These are phyloP conservation scores for Xerocomus brunneocitrinus DNA, from an alignment of 768 basidiomycete genomes.

Conservation along the genomic window DNA sequence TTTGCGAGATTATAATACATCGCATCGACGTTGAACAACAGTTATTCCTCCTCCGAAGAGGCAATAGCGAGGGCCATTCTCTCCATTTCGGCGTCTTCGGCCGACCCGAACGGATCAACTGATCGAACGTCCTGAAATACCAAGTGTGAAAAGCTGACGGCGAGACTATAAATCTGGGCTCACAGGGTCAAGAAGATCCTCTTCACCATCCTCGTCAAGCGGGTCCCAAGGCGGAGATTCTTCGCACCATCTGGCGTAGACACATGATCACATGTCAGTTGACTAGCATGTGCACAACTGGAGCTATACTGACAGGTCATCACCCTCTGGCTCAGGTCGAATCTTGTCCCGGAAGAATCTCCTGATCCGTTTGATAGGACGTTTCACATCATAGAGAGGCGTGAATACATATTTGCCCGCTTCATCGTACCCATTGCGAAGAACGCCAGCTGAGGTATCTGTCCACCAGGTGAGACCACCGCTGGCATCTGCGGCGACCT, in stretches of 20 bases:
- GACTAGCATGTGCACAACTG: not conserved
- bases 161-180: not conserved
- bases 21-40: not conserved
- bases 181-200: slow-evolving; percentile 19
- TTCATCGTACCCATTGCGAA: slow-evolving; percentile 19
- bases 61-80: not conserved
- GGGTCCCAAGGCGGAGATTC: slow-evolving; percentile 24
- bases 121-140: slow-evolving; percentile 1
- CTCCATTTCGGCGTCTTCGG: not conserved
- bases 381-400: slow-evolving; percentile 17
- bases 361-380: slow-evolving; percentile 6
- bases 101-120: slow-evolving; percentile 10
- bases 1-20: not conserved
- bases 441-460: slow-evolving; percentile 11
- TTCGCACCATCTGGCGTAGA: slow-evolving; percentile 15
- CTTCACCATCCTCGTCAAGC: slow-evolving; percentile 22
- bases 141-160: not conserved
- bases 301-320: slow-evolving; percentile 16
- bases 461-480: slow-evolving; percentile 15
- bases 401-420: slow-evolving; percentile 17
- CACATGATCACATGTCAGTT: not conserved
- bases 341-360: slow-evolving; percentile 16
- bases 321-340: slow-evolving; percentile 9
- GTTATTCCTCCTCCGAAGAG: no score
- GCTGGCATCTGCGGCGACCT: not conserved